Evolutionary conservation across 176 grass and related monocot genomes (phyloP), one percentile per base, ranked within the genome.

Genomic region (Carex parvula): DNA sequence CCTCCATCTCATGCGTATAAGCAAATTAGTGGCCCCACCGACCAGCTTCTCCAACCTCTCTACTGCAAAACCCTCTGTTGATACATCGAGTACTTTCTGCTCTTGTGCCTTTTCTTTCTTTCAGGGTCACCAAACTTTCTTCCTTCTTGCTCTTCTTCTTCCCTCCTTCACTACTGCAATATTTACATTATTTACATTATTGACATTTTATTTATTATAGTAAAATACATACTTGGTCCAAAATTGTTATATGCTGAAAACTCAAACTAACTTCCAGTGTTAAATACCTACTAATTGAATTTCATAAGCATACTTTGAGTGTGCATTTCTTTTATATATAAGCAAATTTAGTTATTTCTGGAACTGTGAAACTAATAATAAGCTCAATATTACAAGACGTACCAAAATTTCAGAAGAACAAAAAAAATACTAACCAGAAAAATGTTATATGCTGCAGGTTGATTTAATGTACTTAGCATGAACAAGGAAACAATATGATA

Each of bases 101-200:
- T 64, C 60, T 17, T 8, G 60, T 37, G 37, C 37, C 44, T 82
- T 24, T 24, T 24, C 22, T 82, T 67, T 66, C 60, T 26, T 67
- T 82, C 61, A 82, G 46, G 80, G n/a, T 4, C 60, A 61, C 5
- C 44, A 82, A 82, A 67, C 60, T 82, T 17, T 67, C 60, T 18
- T 63, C 80, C 8, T 65, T 63, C 44, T 82, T 82, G 60, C 12
- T 82, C n/a, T 82, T 82, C 80, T 82, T 66, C 61, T 82, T 65
- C 41, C 16, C 80, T 46, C 80, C 80, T 82, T 82, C 60, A 82
- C 41, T 62, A 81, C 79, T 82, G 39, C 20, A 24, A 55, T 24
- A 24, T 52, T 55, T 7, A 77, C 10, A 77, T 35, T 24, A 24
- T 52, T 55, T 7, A 77, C 10, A 77, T 35, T 9, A 76, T 37